Percentiles rank a stretch among this genome's conserved stretches.
Conservation (phyloP, 2,329 filamentous ascomycete genomes). For the Stemphylium vesicarium region DNA sequence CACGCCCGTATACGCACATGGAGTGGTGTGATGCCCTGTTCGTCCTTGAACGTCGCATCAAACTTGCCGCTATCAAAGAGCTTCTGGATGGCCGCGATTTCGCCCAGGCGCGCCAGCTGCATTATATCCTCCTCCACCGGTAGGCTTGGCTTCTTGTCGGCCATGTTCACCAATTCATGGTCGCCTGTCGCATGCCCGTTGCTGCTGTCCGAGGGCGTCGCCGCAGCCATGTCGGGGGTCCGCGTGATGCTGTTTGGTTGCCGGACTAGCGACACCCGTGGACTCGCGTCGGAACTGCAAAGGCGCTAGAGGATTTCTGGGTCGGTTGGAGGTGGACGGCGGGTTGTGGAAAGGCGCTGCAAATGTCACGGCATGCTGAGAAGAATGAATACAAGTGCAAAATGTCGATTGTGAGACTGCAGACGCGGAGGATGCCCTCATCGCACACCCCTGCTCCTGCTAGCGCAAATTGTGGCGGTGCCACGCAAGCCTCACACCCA, state of each 20-base stretch:
- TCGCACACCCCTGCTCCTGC: conserved; percentile 23
- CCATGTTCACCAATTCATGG: conserved; percentile 49
- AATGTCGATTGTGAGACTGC: conserved; percentile 8
- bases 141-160: conserved; percentile 45
- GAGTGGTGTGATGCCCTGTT: conserved; percentile 92
- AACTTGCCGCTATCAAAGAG: conserved; percentile 83
- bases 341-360: not conserved
- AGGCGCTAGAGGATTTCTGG: not conserved
- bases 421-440: conserved; percentile 24
- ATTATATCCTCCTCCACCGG: conserved; percentile 82
- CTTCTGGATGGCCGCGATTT: conserved; percentile 85
- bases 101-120: conserved; percentile 89
- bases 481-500: conserved; percentile 15
- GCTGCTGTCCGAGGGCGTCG: conserved; percentile 25
- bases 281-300: conserved; percentile 1
- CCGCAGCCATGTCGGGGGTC: conserved; percentile 38
- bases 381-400: not conserved
- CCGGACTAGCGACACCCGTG: conserved; percentile 8
- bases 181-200: conserved; percentile 34
- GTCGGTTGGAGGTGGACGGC: not conserved
- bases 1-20: conserved; percentile 66
- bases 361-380: conserved; percentile 23
- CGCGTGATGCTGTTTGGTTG: conserved; percentile 14
- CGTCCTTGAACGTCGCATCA: conserved; percentile 83
- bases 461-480: conserved; percentile 20